Evolutionary conservation across 225 moss, liverwort and hornwort genomes (phyloP), one percentile per base, ranked within the genome.

Genomic region (Marchantia polymorpha): DNA sequence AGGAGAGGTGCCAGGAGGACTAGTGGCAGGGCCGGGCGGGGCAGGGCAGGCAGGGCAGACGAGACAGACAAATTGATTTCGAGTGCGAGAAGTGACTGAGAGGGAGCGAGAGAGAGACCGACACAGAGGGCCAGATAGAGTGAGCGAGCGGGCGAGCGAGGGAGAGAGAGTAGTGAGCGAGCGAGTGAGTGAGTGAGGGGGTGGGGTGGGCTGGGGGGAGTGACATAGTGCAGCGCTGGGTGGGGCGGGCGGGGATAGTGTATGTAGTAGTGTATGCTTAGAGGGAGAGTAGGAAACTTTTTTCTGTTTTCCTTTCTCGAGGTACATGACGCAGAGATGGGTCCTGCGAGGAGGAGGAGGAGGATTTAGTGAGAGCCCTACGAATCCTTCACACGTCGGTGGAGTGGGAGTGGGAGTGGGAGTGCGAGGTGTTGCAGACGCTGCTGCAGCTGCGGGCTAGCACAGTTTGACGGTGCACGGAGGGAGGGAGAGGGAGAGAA

Each of bases 11-110:
- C 58, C 56, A 75, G 75, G 59, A 7, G 39, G 75, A 75, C 58
- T 58, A 75, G 75, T 75, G 55, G 75, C 56, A 75, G 73, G 9
- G 39, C 39, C 2, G 39, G 39, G n/a, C n/a, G n/a, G 75, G 75
- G 39, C 39, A 39, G 39, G 39, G 11, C 11, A 73, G 75, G 75
- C 55, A 75, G 73, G 8, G 11, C 11, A 73, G 31, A 58, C 58
- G 31, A 59, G 39, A 59, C 58, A 59, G 59, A 59, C 52, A 55
- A 19, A 20, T 58, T 59, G 14, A 74, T 74, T 74, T 73, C 39
- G 39, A 39, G 39, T 39, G 39, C 39, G 39, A 39, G 39, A 39
- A 64, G 64, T 64, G 9, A 64, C 20, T 9, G 1, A 64, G 64
- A 64, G 64, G 15, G 64, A 64, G 20, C 9, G 64, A 23, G 64